Evolutionary conservation across 2,329 filamentous ascomycete genomes (phyloP), one percentile per base, ranked within the genome.

Genomic region (Colletotrichum costaricense): DNA sequence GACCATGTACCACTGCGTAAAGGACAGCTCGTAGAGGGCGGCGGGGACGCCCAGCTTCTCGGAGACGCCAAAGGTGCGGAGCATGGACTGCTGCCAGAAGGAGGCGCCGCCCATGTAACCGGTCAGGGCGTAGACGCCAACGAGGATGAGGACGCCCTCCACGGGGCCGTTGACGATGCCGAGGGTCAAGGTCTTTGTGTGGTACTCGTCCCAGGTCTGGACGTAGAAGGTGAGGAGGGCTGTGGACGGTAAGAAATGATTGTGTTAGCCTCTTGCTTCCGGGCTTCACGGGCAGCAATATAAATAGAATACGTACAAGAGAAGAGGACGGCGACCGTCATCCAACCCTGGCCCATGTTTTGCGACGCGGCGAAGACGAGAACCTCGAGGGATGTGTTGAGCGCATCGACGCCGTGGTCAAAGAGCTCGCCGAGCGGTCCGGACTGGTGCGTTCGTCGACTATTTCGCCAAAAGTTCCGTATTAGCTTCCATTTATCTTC

Each of bases 181-280:
- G 6, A 99, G 90, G 1, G 95, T 98, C 60, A 99, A 90, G 3
- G 95, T 97, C 83, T 98, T 95, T 64, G 97, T 99, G 85, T 98
- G 96, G 85, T 98, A 99, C 82, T 98, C 97, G 80, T 99, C 97
- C 97, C 97, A 99, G 42, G 97, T 98, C 82, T 98, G 97, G 55
- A 98, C 93, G 83, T 98, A 98, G 84, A 99, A 99, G n/a, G 97
- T 98, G 78, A 97, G 87, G 72, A 96, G 91, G 7, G 94, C 93
- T 95, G 74, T 62, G n/a, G 24, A 4, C 24, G 24, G 3, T 26
- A 26, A 26, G 3, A 19, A 26, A 26, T 19, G 11, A 12, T 14
- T 14, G 6, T 9, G 56, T 76, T 70, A 76, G 76, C 26, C 55
- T 69, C 35, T n/a, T 19, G 11, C 22, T 69, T 65, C 16, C 63